Conservation (phyloP, 371 early-diverging fungal genomes). For the Apophysomyces ossiformis region DNA sequence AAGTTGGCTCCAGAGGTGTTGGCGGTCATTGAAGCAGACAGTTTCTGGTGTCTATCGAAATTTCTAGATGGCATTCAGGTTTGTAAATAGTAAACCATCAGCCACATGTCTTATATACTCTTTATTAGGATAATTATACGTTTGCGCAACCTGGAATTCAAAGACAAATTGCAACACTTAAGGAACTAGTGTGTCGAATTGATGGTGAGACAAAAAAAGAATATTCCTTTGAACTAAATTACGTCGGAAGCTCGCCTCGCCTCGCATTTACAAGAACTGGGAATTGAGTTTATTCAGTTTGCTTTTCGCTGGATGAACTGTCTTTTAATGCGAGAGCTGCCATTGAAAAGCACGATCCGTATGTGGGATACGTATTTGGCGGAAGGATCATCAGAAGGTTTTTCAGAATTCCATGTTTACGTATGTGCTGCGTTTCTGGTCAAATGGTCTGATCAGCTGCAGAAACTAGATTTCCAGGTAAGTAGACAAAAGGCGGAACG, state of each 20-base stretch:
- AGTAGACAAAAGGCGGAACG: slow-evolving; percentile 9
- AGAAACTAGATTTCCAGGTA: slow-evolving; percentile 87
- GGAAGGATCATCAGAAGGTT: slow-evolving; percentile 86
- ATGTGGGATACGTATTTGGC: slow-evolving; percentile 99
- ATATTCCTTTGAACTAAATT: not conserved
- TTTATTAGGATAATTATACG: slow-evolving; percentile 88
- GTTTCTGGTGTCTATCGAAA: slow-evolving; percentile 95
- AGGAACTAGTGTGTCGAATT: slow-evolving; percentile 90
- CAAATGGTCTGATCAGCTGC: slow-evolving; percentile 88
- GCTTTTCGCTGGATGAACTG: slow-evolving; percentile 99
- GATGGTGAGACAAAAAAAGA: slow-evolving; percentile 63
- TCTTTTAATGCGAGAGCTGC: slow-evolving; percentile 95
- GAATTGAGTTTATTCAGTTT: slow-evolving; percentile 97
- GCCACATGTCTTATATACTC: not conserved
- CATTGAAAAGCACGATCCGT: slow-evolving; percentile 82
- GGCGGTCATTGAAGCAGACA: slow-evolving; percentile 88
- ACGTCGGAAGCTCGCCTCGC: slow-evolving; percentile 68
- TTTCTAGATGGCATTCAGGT: slow-evolving; percentile 95
- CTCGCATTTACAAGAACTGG: slow-evolving; percentile 82
- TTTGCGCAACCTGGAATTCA: slow-evolving; percentile 97
- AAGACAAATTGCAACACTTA: slow-evolving; percentile 83
- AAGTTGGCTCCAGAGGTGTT: slow-evolving; percentile 63
- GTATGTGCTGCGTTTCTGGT: slow-evolving; percentile 97
- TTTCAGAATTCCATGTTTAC: slow-evolving; percentile 95
- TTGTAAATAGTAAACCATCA: slow-evolving; percentile 13